Base-by-base conservation (phyloP, 768 basidiomycete genomes). In the Nidula microcarpa region DNA sequence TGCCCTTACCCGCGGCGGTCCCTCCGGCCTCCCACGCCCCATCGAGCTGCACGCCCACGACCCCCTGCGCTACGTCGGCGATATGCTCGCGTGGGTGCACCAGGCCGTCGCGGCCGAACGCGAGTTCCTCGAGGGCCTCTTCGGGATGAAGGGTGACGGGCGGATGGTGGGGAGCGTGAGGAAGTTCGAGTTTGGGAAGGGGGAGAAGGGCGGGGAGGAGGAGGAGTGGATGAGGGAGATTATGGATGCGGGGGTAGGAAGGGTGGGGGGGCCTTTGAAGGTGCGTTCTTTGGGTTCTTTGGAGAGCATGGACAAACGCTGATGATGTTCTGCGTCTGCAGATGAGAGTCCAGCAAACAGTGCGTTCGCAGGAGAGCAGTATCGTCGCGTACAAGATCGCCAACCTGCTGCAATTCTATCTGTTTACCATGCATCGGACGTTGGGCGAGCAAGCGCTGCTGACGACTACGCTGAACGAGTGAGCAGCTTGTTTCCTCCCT, bases 51-150 rank as follows among this genome's bases (percentile, higher is more conserved):
- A 99, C 63, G 97, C 97, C 0, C 97, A 99, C 61, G 97, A 99
- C 65, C 96, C 97, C 0, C 80, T 94, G 58, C 85, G 96, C 33
- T 99, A 99, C 65, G 85, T 96, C 11, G 97, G 97, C 11, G 96
- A 98, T 69, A 98, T 98, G 91, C 84, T 98, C 6, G 96, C 95
- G 0, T 98, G 96, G 96, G 86, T 98, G 0, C 96, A 99, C 68
- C 96, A 98, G 57, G 82, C 89, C 0, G 93, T 97, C 55, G 97
- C 97, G 0, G 90, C 90, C 1, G 97, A 99, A 63, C 87, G 87
- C 43, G 97, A 98, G 70, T 94, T 95, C 61, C 77, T 99, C 17
- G 94, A 98, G 62, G 77, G 84, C 34, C 68, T 98, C 23, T 98
- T 98, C 57, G 88, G 82, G 5, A 61, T 94, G 48, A 80, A 76